phyloP scores from a whole-genome alignment of 1,284 basidiomycete species.

The Tilletia setariae region DNA sequence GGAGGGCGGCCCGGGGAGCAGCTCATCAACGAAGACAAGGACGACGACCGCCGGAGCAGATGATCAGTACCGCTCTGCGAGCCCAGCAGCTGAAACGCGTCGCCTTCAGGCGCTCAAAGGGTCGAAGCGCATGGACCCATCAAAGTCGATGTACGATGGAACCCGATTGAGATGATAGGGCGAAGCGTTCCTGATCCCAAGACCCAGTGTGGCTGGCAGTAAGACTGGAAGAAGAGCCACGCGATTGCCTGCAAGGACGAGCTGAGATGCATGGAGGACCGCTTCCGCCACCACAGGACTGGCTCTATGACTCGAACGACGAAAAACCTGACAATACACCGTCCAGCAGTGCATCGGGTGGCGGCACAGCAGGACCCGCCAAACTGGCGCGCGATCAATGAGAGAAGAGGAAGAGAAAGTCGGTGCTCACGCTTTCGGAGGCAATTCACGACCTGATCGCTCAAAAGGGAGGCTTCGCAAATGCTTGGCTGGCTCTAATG shows the following conservation, averaged over 20 bases:
- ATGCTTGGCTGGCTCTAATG: slow-evolving; percentile 71
- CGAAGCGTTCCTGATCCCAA: no score
- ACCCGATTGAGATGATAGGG: no score
- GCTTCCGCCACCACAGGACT: slow-evolving; percentile 52
- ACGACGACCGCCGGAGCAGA: no score
- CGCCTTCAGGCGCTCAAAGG: no score
- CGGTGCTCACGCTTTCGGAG: slow-evolving; percentile 47
- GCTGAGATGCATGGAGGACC: neutral
- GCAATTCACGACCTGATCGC: slow-evolving; percentile 67
- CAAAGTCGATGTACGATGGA: no score
- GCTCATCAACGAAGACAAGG: no score
- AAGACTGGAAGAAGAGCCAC: neutral
- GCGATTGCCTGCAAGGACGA: neutral
- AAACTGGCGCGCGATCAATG: slow-evolving; percentile 7
- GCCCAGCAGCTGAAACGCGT: no score
- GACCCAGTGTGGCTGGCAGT: no score
- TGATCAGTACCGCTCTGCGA: no score
- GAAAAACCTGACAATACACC: slow-evolving; percentile 16
- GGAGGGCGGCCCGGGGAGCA: no score
- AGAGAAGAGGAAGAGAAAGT: slow-evolving; percentile 41
- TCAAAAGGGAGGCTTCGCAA: slow-evolving; percentile 74
- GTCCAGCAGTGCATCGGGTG: neutral
- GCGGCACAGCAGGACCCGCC: neutral
- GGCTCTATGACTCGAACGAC: slow-evolving; percentile 47
- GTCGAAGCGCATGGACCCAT: no score